Evolutionary conservation across 441 rosid species (phyloP), one percentile per base, ranked within the genome.

Genomic region (Brassica balearica): DNA sequence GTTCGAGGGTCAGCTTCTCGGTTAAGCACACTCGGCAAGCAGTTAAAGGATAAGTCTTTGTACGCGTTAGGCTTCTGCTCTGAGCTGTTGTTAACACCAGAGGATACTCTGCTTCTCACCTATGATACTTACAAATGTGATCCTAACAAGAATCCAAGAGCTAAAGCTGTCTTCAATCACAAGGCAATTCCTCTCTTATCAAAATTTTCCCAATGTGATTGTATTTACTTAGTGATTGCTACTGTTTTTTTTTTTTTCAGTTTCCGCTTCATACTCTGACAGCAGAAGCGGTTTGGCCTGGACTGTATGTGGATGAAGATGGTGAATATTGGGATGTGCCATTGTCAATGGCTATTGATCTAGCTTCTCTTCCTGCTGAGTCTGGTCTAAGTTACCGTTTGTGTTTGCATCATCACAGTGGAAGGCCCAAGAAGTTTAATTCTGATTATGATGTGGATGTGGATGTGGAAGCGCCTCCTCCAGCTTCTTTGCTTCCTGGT

Each of bases 281-380:
- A 0, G 65, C 87, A 66, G 96, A 92, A 80, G 96, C 95, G 32
- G 86, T 77, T 76, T 88, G 85, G 84, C 98, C 98, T 10, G 98
- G 89, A 77, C 88, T 95, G 34, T 93, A 87, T 84, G 84, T 88
- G 56, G 98, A 89, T 82, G 81, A 85, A 76, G 73, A 74, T 65
- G 89, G 89, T 81, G 86, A 84, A 65, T 93, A 91, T 65, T 93
- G 98, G 99, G 97, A 95, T 80, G 89, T 93, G 23, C 99, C 98
- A 7, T 84, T 91, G 19, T 89, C 92, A 11, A 48, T 83, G 88
- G 88, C 89, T 46, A 25, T 84, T 79, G 97, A 93, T 86, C 69
- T 90, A 64, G 98, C 94, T 29, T 93, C 99, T 60, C 77, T 92
- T 82, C 81, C 92, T 78, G 85, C 88, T 55, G 87, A 82, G 22